Conservation (phyloP, 2,329 filamentous ascomycete genomes). For the Arachnopeziza araneosa region DNA sequence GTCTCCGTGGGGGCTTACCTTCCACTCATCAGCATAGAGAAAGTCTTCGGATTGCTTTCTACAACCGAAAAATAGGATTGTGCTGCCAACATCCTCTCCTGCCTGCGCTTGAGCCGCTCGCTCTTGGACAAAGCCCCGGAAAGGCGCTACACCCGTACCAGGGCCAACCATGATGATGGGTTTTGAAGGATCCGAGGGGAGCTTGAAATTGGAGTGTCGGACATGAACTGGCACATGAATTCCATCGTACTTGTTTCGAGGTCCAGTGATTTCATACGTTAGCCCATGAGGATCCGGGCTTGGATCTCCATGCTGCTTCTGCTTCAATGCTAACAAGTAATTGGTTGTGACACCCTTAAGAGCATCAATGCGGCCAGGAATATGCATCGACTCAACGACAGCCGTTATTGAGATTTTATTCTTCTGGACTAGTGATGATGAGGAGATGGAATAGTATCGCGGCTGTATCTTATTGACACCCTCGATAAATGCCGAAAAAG, state of each 20-base stretch:
- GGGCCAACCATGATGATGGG: constrained; percentile 95
- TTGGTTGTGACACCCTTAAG: constrained; percentile 97
- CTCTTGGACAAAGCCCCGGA: constrained; percentile 93
- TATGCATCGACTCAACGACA: constrained; percentile 77
- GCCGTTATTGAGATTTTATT: constrained; percentile 94
- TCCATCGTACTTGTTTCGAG: constrained; percentile 94
- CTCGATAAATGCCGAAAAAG: constrained; percentile 93
- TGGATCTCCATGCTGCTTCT: constrained; percentile 89
- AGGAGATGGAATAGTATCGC: constrained; percentile 98
- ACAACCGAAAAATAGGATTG: constrained; percentile 93
- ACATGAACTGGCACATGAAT: constrained; percentile 93
- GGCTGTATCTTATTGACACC: constrained; percentile 92
- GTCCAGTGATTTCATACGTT: constrained; percentile 81
- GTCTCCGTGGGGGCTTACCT: constrained; percentile 52
- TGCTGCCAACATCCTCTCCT: constrained; percentile 79
- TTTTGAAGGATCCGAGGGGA: constrained; percentile 89
- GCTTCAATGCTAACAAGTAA: constrained; percentile 89
- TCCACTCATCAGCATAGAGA: constrained; percentile 86
- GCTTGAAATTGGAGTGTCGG: constrained; percentile 98
- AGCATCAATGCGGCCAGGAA: constrained; percentile 68
- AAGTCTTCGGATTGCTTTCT: constrained; percentile 85
- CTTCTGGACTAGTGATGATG: constrained; percentile 88
- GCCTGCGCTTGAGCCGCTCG: constrained; percentile 75
- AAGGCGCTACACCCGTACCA: constrained; percentile 92
- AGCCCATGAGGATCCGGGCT: constrained; percentile 76